Percentiles rank a stretch among this genome's conserved stretches.
These are phyloP conservation scores for Artemisia argyi DNA, from an alignment of 129 eudicot genomes.

Conservation along the genomic window DNA sequence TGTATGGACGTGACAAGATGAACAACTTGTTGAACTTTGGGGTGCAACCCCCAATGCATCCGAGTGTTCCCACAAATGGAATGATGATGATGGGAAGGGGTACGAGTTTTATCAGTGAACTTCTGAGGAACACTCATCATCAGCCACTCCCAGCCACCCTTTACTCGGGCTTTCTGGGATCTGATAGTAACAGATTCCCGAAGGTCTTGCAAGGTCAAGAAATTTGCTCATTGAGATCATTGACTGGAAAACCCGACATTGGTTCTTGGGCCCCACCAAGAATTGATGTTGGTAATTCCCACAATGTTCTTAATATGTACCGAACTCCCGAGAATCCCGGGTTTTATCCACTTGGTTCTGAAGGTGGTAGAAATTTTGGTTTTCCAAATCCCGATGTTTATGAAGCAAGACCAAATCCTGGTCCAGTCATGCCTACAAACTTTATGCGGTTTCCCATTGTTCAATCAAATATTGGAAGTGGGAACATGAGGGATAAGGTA, in stretches of 20 bases:
- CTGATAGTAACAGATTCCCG: constrained; percentile 60
- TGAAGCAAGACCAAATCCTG: constrained; percentile 26
- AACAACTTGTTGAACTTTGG: constrained; percentile 56
- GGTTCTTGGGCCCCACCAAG: constrained; percentile 46
- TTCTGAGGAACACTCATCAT: constrained; percentile 49
- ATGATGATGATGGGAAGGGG: constrained; percentile 42
- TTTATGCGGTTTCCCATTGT: constrained; percentile 36
- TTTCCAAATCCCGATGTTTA: constrained; percentile 35
- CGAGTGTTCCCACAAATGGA: constrained; percentile 40
- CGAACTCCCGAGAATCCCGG: constrained; percentile 39
- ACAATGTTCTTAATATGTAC: constrained; percentile 45
- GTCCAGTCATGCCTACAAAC: constrained; percentile 31
- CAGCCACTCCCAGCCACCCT: constrained; percentile 42
- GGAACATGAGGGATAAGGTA: constrained; percentile 23
- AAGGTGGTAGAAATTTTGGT: constrained; percentile 61
- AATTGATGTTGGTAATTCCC: constrained; percentile 31
- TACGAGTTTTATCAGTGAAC: constrained; percentile 38
- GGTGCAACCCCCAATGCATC: constrained; percentile 46
- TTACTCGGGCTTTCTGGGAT: constrained; percentile 77
- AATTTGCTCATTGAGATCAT: constrained; percentile 77
- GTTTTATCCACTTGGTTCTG: constrained; percentile 51
- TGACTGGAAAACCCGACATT: constrained; percentile 45
- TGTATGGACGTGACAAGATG: constrained; percentile 53
- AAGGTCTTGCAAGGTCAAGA: constrained; percentile 99
- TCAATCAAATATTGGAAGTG: constrained; percentile 21